Evolutionary conservation across 2,329 filamentous ascomycete genomes (phyloP).

Genomic region (Alternaria atra): DNA sequence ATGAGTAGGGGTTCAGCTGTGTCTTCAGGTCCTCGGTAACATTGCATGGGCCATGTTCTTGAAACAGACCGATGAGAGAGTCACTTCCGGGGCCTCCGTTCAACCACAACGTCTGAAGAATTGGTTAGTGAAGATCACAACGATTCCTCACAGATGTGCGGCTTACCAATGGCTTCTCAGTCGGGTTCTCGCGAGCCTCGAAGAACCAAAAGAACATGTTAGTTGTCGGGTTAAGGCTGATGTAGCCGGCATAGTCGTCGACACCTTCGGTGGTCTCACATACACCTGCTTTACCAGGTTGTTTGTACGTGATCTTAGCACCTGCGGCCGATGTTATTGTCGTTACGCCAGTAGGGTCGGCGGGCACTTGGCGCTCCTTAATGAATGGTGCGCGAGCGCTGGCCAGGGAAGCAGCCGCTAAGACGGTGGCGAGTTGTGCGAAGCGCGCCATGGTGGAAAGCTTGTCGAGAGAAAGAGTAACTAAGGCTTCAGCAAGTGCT

Average conservation of each 20-base stretch:
- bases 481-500: slow-evolving; percentile 8
- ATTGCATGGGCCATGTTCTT: slow-evolving; percentile 46
- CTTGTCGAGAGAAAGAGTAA: slow-evolving; percentile 17
- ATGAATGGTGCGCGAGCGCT: slow-evolving; percentile 38
- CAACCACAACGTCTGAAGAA: slow-evolving; percentile 57
- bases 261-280: slow-evolving; percentile 54
- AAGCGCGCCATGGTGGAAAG: slow-evolving; percentile 35
- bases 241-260: slow-evolving; percentile 51
- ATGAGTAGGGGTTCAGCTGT: slow-evolving; percentile 50
- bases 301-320: slow-evolving; percentile 48
- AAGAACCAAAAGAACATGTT: slow-evolving; percentile 60
- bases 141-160: neutral
- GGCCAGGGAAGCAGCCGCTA: slow-evolving; percentile 29
- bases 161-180: slow-evolving; percentile 38
- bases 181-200: slow-evolving; percentile 56
- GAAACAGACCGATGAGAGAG: slow-evolving; percentile 65
- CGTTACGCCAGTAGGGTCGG: slow-evolving; percentile 41
- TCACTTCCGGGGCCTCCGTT: slow-evolving; percentile 62
- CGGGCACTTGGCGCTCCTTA: slow-evolving; percentile 40
- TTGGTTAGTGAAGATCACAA: neutral
- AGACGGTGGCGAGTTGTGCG: slow-evolving; percentile 29
- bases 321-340: slow-evolving; percentile 47
- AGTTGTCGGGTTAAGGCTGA: slow-evolving; percentile 46
- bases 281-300: slow-evolving; percentile 51
- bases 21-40: slow-evolving; percentile 50